Evolutionary conservation across 305 asterid genomes (phyloP).

Genomic region (Solanum hybrid): DNA sequence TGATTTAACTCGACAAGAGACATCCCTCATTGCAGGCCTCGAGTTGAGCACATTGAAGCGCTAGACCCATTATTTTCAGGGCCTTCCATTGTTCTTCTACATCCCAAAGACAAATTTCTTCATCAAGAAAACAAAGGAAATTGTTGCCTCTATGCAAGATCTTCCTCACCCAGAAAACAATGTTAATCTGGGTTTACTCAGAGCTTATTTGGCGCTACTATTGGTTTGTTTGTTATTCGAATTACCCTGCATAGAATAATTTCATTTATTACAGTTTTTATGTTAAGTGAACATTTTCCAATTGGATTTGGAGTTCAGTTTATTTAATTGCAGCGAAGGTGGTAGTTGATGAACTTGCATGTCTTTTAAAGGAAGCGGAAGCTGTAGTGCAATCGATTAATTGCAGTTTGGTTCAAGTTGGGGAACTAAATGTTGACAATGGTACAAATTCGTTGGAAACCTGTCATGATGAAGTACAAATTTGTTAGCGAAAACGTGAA

Average conservation of each 20-base stretch:
- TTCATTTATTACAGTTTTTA: neutral
- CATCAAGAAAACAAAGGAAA: constrained; percentile 25
- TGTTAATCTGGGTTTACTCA: constrained; percentile 15
- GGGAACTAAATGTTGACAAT: constrained; percentile 22
- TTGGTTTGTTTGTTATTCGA: neutral
- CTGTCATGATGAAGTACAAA: constrained; percentile 19
- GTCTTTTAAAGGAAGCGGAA: neutral
- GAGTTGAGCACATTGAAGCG: constrained; percentile 30
- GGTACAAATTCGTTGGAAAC: constrained; percentile 11
- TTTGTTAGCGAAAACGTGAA: too few relatives aligned
- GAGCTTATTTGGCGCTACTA: neutral
- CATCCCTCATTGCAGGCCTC: constrained; percentile 37
- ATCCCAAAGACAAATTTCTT: constrained; percentile 35
- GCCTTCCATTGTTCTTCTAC: constrained; percentile 30
- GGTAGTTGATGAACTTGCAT: constrained; percentile 32
- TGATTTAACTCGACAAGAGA: constrained; percentile 19
- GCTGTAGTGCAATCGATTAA: constrained; percentile 24
- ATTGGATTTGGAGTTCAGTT: neutral
- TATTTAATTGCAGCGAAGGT: constrained; percentile 38
- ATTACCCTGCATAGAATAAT: neutral
- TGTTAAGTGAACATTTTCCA: neutral
- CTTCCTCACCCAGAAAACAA: constrained; percentile 30
- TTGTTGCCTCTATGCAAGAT: constrained; percentile 7
- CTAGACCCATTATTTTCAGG: constrained; percentile 24
- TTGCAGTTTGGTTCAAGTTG: constrained; percentile 9